Percentiles rank a stretch among this genome's conserved stretches.
Evolutionary conservation across 2,329 filamentous ascomycete genomes (phyloP).

Genomic region (Cercospora nicotianae): DNA sequence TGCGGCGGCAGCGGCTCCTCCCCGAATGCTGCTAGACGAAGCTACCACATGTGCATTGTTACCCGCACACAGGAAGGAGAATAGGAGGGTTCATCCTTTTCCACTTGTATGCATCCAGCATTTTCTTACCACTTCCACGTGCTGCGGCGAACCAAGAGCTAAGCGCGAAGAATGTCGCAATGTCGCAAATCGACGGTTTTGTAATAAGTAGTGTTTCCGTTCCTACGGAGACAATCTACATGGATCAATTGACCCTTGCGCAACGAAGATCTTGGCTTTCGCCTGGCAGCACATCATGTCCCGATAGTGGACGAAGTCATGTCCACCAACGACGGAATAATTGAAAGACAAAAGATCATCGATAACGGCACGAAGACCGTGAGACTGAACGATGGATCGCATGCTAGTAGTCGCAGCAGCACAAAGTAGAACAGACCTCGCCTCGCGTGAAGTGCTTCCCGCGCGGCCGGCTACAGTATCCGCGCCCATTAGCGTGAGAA

Average conservation of each 20-base stretch:
- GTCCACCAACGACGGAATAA: neutral
- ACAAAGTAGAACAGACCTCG: neutral
- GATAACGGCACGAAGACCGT: neutral
- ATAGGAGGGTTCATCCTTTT: neutral
- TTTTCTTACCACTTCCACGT: neutral
- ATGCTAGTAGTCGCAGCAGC: neutral
- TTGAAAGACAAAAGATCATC: neutral
- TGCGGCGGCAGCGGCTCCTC: neutral
- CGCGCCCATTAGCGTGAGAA: neutral
- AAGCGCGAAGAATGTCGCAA: neutral
- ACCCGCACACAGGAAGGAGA: neutral
- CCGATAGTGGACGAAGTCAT: neutral
- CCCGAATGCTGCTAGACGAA: neutral
- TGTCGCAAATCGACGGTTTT: neutral
- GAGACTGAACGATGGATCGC: neutral
- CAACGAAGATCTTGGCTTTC: neutral
- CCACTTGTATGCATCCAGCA: neutral
- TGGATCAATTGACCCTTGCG: neutral
- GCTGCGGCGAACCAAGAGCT: neutral
- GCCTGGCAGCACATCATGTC: neutral
- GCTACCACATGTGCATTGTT: neutral
- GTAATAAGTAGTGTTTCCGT: neutral
- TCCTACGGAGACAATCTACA: neutral
- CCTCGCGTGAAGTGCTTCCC: constrained; percentile 3
- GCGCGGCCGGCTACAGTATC: neutral